Evolutionary conservation across 2,329 filamentous ascomycete species (phyloP).

Genomic region (Seiridium cupressi): DNA sequence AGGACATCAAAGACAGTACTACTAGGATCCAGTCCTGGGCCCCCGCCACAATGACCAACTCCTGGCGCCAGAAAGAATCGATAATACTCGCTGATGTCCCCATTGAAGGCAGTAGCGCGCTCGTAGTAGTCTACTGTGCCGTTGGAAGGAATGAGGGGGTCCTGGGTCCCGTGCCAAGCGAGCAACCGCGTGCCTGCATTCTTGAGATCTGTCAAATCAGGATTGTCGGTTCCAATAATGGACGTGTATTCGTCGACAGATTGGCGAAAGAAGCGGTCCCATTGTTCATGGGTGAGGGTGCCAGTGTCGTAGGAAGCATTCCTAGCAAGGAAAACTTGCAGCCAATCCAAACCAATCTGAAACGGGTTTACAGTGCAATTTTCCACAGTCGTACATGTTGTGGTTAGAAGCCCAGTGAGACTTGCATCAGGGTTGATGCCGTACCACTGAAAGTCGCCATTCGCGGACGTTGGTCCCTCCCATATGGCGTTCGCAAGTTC

Average conservation of each 20-base stretch:
- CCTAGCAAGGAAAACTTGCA: not conserved
- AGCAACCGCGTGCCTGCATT: not conserved
- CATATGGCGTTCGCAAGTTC: not conserved
- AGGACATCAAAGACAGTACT: slow-evolving; percentile 3
- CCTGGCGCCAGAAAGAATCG: slow-evolving; percentile 47
- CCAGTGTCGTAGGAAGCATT: not conserved
- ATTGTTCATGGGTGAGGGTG: not conserved
- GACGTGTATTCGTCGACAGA: slow-evolving; percentile 5
- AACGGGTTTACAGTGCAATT: slow-evolving; percentile 3
- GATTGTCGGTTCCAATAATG: slow-evolving; percentile 2
- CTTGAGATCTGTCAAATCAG: slow-evolving; percentile 1
- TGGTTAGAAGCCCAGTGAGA: not conserved
- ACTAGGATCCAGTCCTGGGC: slow-evolving; percentile 1
- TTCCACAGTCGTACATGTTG: not conserved
- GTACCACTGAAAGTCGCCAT: slow-evolving; percentile 3
- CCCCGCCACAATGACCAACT: slow-evolving; percentile 42
- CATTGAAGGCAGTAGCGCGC: slow-evolving; percentile 22
- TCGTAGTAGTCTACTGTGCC: slow-evolving; percentile 30
- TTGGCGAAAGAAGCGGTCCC: not conserved
- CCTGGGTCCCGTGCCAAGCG: slow-evolving; percentile 28
- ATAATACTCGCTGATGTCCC: slow-evolving; percentile 44
- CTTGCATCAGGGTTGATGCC: not conserved
- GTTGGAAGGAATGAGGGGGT: slow-evolving; percentile 28
- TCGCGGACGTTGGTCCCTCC: not conserved
- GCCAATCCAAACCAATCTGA: not conserved